Percentiles rank a stretch among this genome's conserved stretches.
Conservation (phyloP, 73 alveolate species). For the Effrenium voratum region DNA sequence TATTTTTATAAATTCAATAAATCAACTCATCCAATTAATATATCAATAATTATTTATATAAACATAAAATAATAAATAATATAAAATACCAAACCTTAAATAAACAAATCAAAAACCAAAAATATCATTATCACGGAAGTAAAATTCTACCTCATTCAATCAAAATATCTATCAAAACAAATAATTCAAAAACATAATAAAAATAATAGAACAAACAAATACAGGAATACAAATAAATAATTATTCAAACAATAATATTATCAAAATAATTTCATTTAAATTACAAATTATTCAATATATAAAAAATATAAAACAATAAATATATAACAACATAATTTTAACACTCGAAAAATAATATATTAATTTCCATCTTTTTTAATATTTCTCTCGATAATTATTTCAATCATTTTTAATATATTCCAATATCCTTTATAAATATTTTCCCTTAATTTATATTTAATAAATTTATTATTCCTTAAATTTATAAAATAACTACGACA, state of each 20-base stretch:
- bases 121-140: too few relatives aligned
- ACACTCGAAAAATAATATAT: neutral
- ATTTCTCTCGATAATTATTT: too few relatives aligned
- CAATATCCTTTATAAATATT: too few relatives aligned
- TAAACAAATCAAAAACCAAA: too few relatives aligned
- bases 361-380: neutral
- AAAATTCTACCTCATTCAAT: too few relatives aligned
- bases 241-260: too few relatives aligned
- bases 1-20: neutral
- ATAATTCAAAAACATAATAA: neutral
- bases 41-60: neutral
- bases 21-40: neutral
- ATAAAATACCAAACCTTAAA: neutral
- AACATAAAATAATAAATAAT: neutral
- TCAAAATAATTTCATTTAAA: neutral
- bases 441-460: neutral
- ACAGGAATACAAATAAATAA: neutral
- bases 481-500: neutral
- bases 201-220: neutral
- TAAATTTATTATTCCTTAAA: neutral
- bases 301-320: neutral
- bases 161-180: too few relatives aligned
- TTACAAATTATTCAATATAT: neutral
- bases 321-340: neutral
- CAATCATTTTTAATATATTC: too few relatives aligned